phyloP scores from a whole-genome alignment of 2,329 filamentous ascomycete species.

The Rhytidhysteron rufulum region DNA sequence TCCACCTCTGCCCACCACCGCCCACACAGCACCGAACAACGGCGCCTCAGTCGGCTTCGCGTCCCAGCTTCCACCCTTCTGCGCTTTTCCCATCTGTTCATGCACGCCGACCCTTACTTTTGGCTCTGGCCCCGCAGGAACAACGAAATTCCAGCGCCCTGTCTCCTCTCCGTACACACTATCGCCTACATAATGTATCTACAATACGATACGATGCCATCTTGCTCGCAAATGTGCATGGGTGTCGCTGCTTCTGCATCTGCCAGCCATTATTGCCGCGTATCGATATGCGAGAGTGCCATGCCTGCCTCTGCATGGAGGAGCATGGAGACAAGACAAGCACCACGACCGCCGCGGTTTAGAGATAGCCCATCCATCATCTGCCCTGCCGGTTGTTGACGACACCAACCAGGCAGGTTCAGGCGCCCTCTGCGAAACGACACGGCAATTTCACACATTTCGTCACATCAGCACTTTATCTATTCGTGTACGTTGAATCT shows the following conservation, averaged over 20 bases:
- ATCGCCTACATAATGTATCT: background rate
- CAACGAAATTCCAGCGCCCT: conserved; percentile 1
- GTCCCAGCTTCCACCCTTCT: too few species aligned
- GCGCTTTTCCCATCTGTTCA: too few species aligned
- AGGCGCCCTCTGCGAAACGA: background rate
- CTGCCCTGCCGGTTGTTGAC: background rate
- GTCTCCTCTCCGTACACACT: background rate
- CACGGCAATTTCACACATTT: background rate
- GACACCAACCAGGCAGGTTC: background rate
- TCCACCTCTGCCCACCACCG: too few species aligned
- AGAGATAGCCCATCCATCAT: background rate
- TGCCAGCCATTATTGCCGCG: background rate
- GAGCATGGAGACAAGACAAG: background rate
- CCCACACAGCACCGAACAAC: too few species aligned
- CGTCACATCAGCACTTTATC: conserved; percentile 4
- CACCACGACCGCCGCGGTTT: background rate
- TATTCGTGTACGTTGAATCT: conserved; percentile 2
- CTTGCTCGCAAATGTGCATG: too few species aligned
- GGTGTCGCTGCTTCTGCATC: too few species aligned
- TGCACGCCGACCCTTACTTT: too few species aligned
- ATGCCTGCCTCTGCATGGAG: background rate
- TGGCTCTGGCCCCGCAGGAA: background rate
- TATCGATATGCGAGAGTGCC: background rate
- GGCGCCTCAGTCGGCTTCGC: too few species aligned
- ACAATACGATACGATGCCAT: too few species aligned